Percentiles rank a stretch among this genome's conserved stretches.
Evolutionary conservation across 352 stramenopile species (phyloP).

Genomic region (Discostella stelligera): DNA sequence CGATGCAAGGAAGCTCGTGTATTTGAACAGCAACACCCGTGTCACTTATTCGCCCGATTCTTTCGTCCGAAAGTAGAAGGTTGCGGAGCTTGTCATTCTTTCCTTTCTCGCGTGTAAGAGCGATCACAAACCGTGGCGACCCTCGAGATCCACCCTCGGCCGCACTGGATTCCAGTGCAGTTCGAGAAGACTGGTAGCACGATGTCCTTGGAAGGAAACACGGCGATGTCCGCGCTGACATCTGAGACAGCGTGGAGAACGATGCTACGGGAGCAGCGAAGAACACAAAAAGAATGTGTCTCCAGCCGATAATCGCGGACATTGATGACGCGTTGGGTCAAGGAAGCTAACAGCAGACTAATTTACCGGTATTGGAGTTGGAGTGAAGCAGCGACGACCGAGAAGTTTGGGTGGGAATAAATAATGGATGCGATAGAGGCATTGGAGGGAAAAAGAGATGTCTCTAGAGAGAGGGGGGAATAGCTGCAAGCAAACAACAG

Average conservation of each 20-base stretch:
- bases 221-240: background rate
- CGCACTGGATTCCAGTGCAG: constrained; percentile 6
- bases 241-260: background rate
- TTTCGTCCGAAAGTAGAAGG: constrained; percentile 40
- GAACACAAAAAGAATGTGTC: background rate
- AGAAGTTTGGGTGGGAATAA: too few species aligned
- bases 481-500: too few species aligned
- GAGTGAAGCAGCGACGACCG: too few species aligned
- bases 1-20: constrained; percentile 80
- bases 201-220: constrained; percentile 1
- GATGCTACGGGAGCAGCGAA: too few species aligned
- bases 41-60: constrained; percentile 18
- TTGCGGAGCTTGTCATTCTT: constrained; percentile 79
- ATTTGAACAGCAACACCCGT: constrained; percentile 39
- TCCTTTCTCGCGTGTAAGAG: constrained; percentile 78
- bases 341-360: background rate
- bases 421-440: too few species aligned
- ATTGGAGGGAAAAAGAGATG: too few species aligned
- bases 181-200: background rate
- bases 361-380: too few species aligned
- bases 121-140: constrained; percentile 48
- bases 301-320: constrained; percentile 1
- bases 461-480: too few species aligned
- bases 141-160: constrained; percentile 3
- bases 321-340: constrained; percentile 5